Evolutionary conservation across 1,284 basidiomycete genomes (phyloP), one percentile per base, ranked within the genome.

Genomic region (Ceratobasidium sp.): DNA sequence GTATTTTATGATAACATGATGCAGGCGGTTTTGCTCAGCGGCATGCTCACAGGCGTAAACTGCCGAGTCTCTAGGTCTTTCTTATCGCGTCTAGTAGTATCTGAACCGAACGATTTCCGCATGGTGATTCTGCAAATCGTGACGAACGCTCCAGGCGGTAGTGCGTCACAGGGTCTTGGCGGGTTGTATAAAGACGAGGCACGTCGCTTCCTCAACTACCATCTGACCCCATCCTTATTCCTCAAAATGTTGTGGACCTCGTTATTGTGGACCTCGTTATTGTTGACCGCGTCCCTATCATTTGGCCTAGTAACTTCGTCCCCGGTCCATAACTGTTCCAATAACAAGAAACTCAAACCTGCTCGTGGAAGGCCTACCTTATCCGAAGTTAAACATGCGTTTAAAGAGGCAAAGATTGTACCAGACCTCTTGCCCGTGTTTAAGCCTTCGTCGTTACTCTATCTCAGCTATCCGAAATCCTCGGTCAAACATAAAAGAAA

Each of bases 381-480:
- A 44, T 46, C 57, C n/a, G 23, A 74, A 52, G 70, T 74, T 20
- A 74, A 64, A n/a, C n/a, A 28, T 10, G 62, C 46, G 15, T 74
- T 74, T 38, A 61, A 74, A 20, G 59, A 62, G 57, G 70, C 70
- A 2, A 61, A 74, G 17, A 64, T 74, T 28, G 70, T 74, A 3
- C 70, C 70, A 44, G 70, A 74, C 57, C 28, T 74, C 7, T 42
- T 74, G 26, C 70, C 57, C 4, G 46, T 46, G 20, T 74, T 74
- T 44, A 59, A 61, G 17, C 57, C 70, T 3, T 46, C 59, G 7
- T 74, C 70, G 10, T 40, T 74, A 44, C 70, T 74, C 28, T 74
- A 74, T 38, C 59, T 74, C 4, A 33, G 57, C 3, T 74, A 74
- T n/a, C 23, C 44, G 6, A 46, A 66, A 13, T 1, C 64, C 28